Conservation (phyloP, 495 filamentous ascomycete species). For the Glarea lozoyensis region DNA sequence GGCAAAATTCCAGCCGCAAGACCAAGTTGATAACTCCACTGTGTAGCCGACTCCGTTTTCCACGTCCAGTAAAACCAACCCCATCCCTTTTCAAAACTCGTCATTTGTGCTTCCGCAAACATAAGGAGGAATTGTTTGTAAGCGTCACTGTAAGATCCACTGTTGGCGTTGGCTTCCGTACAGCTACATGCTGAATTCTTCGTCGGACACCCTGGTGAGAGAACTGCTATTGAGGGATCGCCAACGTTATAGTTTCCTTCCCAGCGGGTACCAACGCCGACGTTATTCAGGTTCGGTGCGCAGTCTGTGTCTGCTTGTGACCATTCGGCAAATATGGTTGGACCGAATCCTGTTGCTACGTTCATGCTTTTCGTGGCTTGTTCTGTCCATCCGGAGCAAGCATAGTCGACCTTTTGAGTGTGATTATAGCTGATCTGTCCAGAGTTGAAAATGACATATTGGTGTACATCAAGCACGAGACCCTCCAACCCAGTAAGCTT, state of each 20-base stretch:
- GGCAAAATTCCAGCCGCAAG: constrained; percentile 80
- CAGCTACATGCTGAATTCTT: constrained; percentile 58
- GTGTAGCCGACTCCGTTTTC: constrained; percentile 67
- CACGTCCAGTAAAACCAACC: constrained; percentile 99
- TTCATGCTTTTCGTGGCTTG: constrained; percentile 66
- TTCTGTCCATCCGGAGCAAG: constrained; percentile 75
- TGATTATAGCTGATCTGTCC: constrained; percentile 66
- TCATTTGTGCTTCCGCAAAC: constrained; percentile 95
- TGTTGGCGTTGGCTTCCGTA: constrained; percentile 62
- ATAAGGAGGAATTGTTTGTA: constrained; percentile 84
- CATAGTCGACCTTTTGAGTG: constrained; percentile 67
- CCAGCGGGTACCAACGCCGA: constrained; percentile 83
- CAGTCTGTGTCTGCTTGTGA: constrained; percentile 98
- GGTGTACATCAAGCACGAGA: constrained; percentile 85
- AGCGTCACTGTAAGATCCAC: constrained; percentile 50
- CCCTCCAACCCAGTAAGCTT: constrained; percentile 44
- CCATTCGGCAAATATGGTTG: constrained; percentile 97
- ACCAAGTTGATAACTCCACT: constrained; percentile 92
- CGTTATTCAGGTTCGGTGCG: constrained; percentile 78
- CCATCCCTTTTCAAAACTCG: constrained; percentile 78
- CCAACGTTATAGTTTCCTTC: constrained; percentile 61
- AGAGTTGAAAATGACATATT: constrained; percentile 83
- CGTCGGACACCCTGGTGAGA: constrained; percentile 63
- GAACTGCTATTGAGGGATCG: constrained; percentile 42
- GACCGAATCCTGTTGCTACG: constrained; percentile 76